Evolutionary conservation across 176 grass and related monocot genomes (phyloP), one percentile per base, ranked within the genome.

Genomic region (Pharus latifolius): DNA sequence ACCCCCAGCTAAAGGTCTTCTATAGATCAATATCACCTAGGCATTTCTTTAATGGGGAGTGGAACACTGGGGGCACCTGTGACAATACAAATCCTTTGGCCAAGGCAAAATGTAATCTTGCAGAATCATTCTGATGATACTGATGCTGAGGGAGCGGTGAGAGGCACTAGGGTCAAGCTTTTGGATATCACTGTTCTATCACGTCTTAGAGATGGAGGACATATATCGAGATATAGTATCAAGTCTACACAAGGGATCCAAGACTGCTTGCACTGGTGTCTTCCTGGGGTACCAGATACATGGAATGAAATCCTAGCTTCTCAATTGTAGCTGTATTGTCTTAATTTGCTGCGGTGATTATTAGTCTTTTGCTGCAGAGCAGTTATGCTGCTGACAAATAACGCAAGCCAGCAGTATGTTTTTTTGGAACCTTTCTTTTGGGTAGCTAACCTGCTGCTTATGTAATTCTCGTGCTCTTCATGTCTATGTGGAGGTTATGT

Each of bases 261-360:
- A 56, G 92, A 96, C 75, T 96, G 92, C 79, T 33, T 96, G 85
- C 92, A 96, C 72, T 96, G 88, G 92, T 96, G 92, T 65, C 83
- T 91, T 49, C 92, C 88, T 1, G 92, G 92, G 31, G 81, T 96
- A 27, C 88, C 92, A 13, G 92, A 96, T 80, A 65, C 88, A 51
- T 96, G 92, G 92, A 96, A 96, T 67, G 88, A 91, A 67, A 84
- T 96, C 40, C 85, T 96, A 40, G 85, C 92, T 6, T 75, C 82
- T 32, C 92, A 88, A 50, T 43, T 96, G 50, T 96, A 91, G n/a
- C n/a, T n/a, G n/a, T n/a, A n/a, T n/a, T n/a, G 60, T 24, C 28
- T 34, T 24, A 72, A 56, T 49, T 31, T 55, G 37, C 64, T 26
- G 49, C n/a, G 2, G 2, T 10, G 4, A 42, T 18, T 78, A 41